Evolutionary conservation across 1,284 basidiomycete genomes (phyloP), one percentile per base, ranked within the genome.

Genomic region (Cryptococcus wingfieldii): DNA sequence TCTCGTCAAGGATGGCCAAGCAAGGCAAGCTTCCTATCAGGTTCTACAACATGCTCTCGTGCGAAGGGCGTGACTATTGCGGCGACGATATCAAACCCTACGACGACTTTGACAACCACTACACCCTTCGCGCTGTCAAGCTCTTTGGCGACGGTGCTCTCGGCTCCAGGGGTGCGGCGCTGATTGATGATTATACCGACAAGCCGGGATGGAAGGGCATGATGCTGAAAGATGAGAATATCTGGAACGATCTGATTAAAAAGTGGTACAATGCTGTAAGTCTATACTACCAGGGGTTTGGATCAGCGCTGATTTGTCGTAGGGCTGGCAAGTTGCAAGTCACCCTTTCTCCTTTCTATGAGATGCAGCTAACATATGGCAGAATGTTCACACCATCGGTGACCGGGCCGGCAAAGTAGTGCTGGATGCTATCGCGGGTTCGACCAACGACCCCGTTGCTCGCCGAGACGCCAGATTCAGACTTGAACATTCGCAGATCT

Each of bases 311-410:
- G 53, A 51, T 28, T 56, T 19, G 47, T 19, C 7, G 5, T 23
- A 75, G 72, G 77, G 74, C 5, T 80, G 69, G 78, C 78, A 76
- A 74, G 76, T 70, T 56, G 78, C 78, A 52, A 66, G 77, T 68
- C 44, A 18, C 25, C 9, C 38, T n/a, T n/a, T 2, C n/a, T 9
- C 5, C 13, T 42, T 8, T 19, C 28, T 19, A 3, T 43, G 55
- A 44, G 58, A 50, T 53, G 47, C 58, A 27, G 12, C 13, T 31
- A 27, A 47, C 10, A 23, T 18, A 25, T 18, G 23, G 12, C 44
- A 90, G 87, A 90, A 90, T 60, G 83, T 90, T 12, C 92, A 97
- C 68, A 90, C 88, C 52, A 96, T 96, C 27, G 94, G 94, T 1
- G 94, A 97, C 68, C 83, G 84, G 46, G 91, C 90, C 34, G 95